Evolutionary conservation across 768 basidiomycete genomes (phyloP).

Genomic region (Trametes coccinea): DNA sequence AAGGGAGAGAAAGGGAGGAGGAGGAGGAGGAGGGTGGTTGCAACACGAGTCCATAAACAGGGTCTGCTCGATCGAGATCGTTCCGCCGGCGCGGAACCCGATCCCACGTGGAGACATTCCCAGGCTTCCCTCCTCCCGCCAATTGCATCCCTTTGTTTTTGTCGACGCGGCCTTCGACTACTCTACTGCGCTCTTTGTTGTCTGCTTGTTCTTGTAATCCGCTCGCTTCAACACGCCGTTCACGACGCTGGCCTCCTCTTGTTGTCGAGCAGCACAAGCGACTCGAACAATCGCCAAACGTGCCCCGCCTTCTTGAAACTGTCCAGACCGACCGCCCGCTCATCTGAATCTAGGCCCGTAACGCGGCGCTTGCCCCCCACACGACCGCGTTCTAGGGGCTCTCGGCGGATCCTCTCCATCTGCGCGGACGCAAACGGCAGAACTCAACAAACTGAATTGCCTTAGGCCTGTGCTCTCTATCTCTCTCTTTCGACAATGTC

Average conservation of each 20-base stretch:
- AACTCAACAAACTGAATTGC: background rate
- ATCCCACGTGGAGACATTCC: background rate
- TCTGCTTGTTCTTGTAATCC: background rate
- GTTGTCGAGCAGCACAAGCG: too few species aligned
- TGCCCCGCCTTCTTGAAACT: too few species aligned
- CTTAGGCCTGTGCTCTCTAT: too few species aligned
- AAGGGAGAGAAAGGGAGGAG: background rate
- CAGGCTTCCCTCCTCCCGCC: background rate
- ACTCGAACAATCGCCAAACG: too few species aligned
- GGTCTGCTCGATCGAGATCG: background rate
- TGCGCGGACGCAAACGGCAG: slow-evolving; percentile 5
- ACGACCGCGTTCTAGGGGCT: slow-evolving; percentile 1
- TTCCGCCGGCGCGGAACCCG: slow-evolving; percentile 15
- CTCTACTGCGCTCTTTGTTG: background rate
- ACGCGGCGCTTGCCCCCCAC: slow-evolving; percentile 5
- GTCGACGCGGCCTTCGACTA: too few species aligned
- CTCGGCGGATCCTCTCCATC: background rate
- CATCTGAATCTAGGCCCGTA: slow-evolving; percentile 1
- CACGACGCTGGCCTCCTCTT: too few species aligned
- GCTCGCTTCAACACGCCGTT: too few species aligned
- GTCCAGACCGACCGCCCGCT: background rate
- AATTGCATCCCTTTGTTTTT: background rate
- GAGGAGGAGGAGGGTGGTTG: background rate
- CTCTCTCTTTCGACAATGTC: too few species aligned
- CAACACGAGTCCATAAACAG: background rate